Conservation (phyloP, 345 rosid genomes). For the Erodium maritimum region DNA sequence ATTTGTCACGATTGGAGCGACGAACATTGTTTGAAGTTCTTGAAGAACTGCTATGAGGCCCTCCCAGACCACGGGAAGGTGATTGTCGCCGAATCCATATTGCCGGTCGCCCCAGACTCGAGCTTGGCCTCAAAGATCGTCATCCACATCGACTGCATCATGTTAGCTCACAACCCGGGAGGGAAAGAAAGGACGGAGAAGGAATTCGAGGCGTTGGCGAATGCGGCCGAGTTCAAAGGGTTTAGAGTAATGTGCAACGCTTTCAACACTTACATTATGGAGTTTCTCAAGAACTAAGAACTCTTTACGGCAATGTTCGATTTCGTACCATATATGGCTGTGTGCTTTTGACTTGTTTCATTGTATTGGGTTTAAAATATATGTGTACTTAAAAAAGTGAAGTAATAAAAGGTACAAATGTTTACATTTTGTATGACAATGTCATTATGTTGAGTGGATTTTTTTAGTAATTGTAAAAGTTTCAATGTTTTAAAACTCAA, state of each 20-base stretch:
- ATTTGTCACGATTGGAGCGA: conserved; percentile 35
- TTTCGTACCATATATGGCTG: too few species aligned
- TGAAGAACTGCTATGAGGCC: conserved; percentile 36
- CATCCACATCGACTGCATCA: conserved; percentile 65
- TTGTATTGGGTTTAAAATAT: too few species aligned
- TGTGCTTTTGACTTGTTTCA: too few species aligned
- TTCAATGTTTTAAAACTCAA: too few species aligned
- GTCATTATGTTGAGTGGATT: too few species aligned
- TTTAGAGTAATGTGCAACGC: conserved; percentile 50
- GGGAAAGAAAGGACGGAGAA: conserved; percentile 83
- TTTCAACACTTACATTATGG: conserved; percentile 53
- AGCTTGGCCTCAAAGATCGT: conserved; percentile 53
- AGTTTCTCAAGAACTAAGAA: conserved; percentile 38
- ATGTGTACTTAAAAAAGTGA: too few species aligned
- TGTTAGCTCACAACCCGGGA: conserved; percentile 94
- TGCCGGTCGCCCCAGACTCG: conserved; percentile 64
- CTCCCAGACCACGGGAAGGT: conserved; percentile 31
- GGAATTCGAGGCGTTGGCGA: conserved; percentile 69
- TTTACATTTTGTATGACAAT: too few species aligned
- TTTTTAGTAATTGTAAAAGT: too few species aligned
- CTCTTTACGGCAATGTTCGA: too few species aligned
- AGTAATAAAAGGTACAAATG: too few species aligned
- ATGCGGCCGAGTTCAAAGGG: conserved; percentile 62
- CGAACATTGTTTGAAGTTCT: conserved; percentile 29
- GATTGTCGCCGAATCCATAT: conserved; percentile 36